Base-by-base conservation (phyloP, 352 stramenopile species). In the Thraustotheca clavata region DNA sequence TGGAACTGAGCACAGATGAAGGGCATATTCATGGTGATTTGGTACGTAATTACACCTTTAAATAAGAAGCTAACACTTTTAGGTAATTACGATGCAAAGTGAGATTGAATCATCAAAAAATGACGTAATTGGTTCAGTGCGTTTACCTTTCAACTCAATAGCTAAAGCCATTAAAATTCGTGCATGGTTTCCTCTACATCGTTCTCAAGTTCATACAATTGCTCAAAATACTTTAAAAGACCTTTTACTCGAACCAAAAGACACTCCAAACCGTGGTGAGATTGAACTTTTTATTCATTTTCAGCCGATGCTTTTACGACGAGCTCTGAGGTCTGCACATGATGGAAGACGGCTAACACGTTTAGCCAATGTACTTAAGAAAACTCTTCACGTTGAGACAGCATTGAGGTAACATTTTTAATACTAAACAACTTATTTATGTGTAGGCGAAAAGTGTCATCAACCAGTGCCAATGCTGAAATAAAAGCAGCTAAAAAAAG, bases 221-320 rank as follows among this genome's bases (percentile, higher is more conserved):
- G 43, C 43, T 3, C 43, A 52, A 52, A 52, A 52, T 7, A 35
- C 43, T 9, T 35, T 52, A 35, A 24, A 31, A 2, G 43, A 52
- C 31, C 34, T 35, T 7, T 52, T 52, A 31, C 43, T 24, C 2
- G 43, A 52, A 31, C 43, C 43, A 18, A 24, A 52, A 11, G 43
- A 14, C 24, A 24, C n/a, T 24, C 8, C 26, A 18, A 3, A n/a
- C 29, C 57, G 57, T 16, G 57, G 57, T 32, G 57, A 65, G 32
- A 36, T 65, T 33, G 57, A 65, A 32, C 38, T 65, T 2, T 65
- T 65, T 22, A 54, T 65, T 41, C 57, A 65, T 22, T 65, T 55
- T 65, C 35, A 65, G 29, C 57, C 57, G 4, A 65, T 65, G 57
- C 0, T 65, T n/a, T 32, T 65, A 8, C 52, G 57, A 2, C 57